A percentile compares a stretch with the other conserved stretches of the same genome.
These are phyloP conservation scores for Hypoxylon trugodes DNA, from an alignment of 495 filamentous ascomycete genomes.

Conservation along the genomic window DNA sequence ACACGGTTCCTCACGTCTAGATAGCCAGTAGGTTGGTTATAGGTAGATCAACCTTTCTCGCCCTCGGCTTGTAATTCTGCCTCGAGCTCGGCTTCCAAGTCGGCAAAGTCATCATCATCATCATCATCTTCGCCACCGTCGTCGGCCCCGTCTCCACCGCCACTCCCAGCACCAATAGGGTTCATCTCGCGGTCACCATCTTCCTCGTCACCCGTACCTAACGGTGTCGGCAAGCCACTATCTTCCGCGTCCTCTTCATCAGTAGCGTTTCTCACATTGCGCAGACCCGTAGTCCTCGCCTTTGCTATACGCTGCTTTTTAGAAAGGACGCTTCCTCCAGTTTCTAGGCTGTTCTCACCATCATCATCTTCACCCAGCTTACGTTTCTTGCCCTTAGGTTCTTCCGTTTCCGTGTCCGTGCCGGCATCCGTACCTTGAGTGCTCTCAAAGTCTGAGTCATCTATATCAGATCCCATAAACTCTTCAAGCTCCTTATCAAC, in stretches of 20 bases:
- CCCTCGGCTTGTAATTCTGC: conserved; percentile 68
- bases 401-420: conserved; percentile 40
- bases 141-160: conserved; percentile 35
- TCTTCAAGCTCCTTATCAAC: conserved; percentile 80
- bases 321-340: conserved; percentile 32
- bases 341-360: conserved; percentile 46
- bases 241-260: conserved; percentile 50
- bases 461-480: conserved; percentile 69
- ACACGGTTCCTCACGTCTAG: background rate
- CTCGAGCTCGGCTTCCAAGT: conserved; percentile 71
- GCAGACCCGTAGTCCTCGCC: conserved; percentile 57
- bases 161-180: conserved; percentile 44
- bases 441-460: conserved; percentile 61
- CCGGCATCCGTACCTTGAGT: conserved; percentile 49
- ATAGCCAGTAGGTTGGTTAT: background rate
- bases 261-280: conserved; percentile 51
- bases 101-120: conserved; percentile 66
- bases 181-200: conserved; percentile 31
- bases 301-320: conserved; percentile 61
- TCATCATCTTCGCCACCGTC: conserved; percentile 44
- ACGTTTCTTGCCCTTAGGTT: conserved; percentile 39
- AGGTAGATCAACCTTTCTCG: conserved; percentile 37
- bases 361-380: conserved; percentile 44
- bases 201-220: conserved; percentile 62
- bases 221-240: conserved; percentile 59